phyloP scores from a whole-genome alignment of 2,329 filamentous ascomycete species.

The Zymoseptoria crescenta region DNA sequence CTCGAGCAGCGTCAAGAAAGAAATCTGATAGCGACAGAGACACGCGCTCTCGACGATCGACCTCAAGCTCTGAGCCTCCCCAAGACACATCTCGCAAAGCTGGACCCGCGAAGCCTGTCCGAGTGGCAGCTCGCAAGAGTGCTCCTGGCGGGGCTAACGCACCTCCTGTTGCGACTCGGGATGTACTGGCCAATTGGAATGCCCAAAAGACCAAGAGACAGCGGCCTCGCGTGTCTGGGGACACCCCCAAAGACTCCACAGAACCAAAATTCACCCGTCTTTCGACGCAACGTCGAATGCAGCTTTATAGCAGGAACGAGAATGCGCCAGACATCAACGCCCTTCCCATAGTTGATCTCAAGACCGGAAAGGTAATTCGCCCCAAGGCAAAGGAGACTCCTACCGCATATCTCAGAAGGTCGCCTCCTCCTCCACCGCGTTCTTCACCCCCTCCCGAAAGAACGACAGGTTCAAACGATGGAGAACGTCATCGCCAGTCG shows the following conservation, averaged over 20 bases:
- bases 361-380: constrained; percentile 19
- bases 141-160: constrained; percentile 2
- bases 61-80: background rate
- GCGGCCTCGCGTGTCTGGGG: constrained; percentile 13
- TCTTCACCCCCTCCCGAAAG: background rate
- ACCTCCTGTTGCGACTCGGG: constrained; percentile 1
- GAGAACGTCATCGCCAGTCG: background rate
- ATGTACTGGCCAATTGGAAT: constrained; percentile 12
- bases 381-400: constrained; percentile 1
- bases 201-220: constrained; percentile 9
- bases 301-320: constrained; percentile 21
- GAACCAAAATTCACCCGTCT: constrained; percentile 18
- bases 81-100: background rate
- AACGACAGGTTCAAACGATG: background rate
- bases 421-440: constrained; percentile 4
- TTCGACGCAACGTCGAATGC: constrained; percentile 15
- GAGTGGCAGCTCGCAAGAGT: constrained; percentile 11
- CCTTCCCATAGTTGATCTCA: constrained; percentile 24
- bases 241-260: constrained; percentile 17
- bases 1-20: background rate
- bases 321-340: constrained; percentile 21
- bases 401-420: constrained; percentile 6
- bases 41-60: background rate
- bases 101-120: background rate
- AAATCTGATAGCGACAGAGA: background rate